Evolutionary conservation across 257 asterid species (phyloP), one percentile per base, ranked within the genome.

Genomic region (Solanum rostratum): DNA sequence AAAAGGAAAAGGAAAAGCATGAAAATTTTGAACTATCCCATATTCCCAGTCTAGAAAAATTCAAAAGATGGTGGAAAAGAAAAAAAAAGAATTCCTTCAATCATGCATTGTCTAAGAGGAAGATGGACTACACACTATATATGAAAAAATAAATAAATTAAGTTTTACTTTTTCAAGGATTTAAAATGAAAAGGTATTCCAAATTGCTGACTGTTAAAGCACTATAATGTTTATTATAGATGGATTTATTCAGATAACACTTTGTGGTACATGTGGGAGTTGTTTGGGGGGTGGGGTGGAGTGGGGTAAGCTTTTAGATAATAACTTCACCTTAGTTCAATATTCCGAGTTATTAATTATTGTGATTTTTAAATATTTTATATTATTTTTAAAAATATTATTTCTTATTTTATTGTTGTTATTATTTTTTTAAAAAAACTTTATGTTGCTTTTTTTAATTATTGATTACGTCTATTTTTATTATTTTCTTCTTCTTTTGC

Each of bases 91-190:
- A 89, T 86, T 87, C 92, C 91, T 85, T 85, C 91, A 90, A 88
- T 92, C 92, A 90, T 92, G 92, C 88, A 86, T 87, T 84, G 86
- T 88, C 69, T 87, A 79, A 52, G 90, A 81, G 83, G 84, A 41
- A 52, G 76, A 55, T 30, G 59, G 79, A 74, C 41, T 74, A 46
- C 2, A 46, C 59, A 43, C 80, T 45, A 45, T 19, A 43, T 37
- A 69, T 84, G 80, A 80, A 73, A 55, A 20, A 55, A 24, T 33
- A 33, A 33, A 33, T 33, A 33, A 33, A 69, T 85, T 79, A 84
- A 79, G 83, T 84, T 89, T 88, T 29, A 33, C 79, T 81, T 76
- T 86, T 84, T 37, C 53, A 62, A 52, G 89, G 84, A 89, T 92
- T 81, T 87, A 71, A 88, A 89, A 85, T 91, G 83, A 49, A 87